phyloP scores from a whole-genome alignment of 139 green algal genomes.

The Astrephomene gubernaculifera region DNA sequence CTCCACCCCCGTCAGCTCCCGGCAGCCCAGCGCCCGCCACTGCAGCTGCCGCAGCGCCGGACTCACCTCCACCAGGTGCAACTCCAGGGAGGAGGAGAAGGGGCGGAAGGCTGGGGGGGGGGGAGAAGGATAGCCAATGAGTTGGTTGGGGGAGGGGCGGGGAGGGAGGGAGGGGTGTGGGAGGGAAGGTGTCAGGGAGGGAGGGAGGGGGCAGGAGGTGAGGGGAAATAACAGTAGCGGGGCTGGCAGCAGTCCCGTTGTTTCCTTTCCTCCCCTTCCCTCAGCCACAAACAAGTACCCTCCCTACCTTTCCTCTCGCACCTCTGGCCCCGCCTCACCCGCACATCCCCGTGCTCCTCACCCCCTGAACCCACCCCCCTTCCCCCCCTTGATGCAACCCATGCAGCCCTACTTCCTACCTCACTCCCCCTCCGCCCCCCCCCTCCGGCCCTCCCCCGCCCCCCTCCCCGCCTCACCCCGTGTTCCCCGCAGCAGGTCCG shows the following conservation, averaged over 20 bases:
- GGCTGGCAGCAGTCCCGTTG: too few species aligned
- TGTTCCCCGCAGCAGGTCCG: conserved; percentile 90
- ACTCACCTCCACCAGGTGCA: conserved; percentile 91
- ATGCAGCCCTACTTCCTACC: conserved; percentile 61
- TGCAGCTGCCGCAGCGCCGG: conserved; percentile 70
- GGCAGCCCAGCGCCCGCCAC: conserved; percentile 59
- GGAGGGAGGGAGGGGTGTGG: too few species aligned
- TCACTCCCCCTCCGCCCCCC: not conserved
- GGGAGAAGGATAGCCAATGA: not conserved
- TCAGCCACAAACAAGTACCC: too few species aligned
- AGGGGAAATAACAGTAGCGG: too few species aligned
- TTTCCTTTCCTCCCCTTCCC: too few species aligned
- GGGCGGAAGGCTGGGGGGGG: conserved; percentile 44
- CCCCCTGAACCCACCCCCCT: not conserved
- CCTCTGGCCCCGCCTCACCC: not conserved
- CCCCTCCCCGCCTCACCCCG: conserved; percentile 36
- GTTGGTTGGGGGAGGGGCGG: too few species aligned
- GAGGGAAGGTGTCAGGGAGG: too few species aligned
- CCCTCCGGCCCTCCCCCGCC: not conserved
- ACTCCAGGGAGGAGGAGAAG: conserved; percentile 54
- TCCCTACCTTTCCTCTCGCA: not conserved
- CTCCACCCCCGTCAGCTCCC: not conserved
- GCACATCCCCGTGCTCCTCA: not conserved
- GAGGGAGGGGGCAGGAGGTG: too few species aligned
- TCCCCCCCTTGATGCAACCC: conserved; percentile 36